phyloP scores from a whole-genome alignment of 2,329 filamentous ascomycete genomes.

The Neurospora sp. region DNA sequence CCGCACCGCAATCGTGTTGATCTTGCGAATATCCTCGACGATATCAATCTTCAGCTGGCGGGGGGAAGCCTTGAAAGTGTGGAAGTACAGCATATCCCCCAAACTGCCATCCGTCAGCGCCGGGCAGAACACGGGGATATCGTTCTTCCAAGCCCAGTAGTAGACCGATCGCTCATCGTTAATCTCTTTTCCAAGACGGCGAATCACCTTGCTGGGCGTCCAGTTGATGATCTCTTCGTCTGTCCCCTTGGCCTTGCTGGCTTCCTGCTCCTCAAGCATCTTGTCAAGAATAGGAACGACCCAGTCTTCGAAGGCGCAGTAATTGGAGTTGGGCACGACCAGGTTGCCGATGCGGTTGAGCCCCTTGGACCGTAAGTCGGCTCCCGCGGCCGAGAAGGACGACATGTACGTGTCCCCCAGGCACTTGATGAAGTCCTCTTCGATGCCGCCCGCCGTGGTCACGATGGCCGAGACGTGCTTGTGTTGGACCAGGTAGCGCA shows the following conservation, averaged over 20 bases:
- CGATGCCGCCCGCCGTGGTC: conserved; percentile 88
- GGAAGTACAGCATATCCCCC: conserved; percentile 98
- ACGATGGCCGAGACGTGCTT: conserved; percentile 88
- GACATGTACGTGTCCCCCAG: conserved; percentile 89
- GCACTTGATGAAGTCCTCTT: conserved; percentile 98
- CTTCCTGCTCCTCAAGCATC: conserved; percentile 91
- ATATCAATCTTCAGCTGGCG: conserved; percentile 78
- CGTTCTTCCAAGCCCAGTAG: conserved; percentile 96
- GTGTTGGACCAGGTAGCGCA: conserved; percentile 90
- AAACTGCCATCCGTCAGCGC: conserved; percentile 91
- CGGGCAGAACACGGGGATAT: conserved; percentile 95
- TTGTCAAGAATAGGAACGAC: conserved; percentile 87
- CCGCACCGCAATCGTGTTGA: conserved; percentile 84
- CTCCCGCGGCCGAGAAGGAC: conserved; percentile 69
- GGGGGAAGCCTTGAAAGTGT: conserved; percentile 86
- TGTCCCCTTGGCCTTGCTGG: conserved; percentile 56
- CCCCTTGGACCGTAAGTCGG: conserved; percentile 70
- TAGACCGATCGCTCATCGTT: conserved; percentile 85
- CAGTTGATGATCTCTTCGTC: conserved; percentile 65
- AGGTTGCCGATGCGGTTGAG: conserved; percentile 95
- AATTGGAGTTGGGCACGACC: conserved; percentile 92
- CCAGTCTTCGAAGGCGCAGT: conserved; percentile 98
- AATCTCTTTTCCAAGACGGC: conserved; percentile 85
- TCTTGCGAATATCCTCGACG: conserved; percentile 82
- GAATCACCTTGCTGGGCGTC: conserved; percentile 90